Conservation (phyloP, 2,329 filamentous ascomycete species). For the Monosporascus sp. region DNA sequence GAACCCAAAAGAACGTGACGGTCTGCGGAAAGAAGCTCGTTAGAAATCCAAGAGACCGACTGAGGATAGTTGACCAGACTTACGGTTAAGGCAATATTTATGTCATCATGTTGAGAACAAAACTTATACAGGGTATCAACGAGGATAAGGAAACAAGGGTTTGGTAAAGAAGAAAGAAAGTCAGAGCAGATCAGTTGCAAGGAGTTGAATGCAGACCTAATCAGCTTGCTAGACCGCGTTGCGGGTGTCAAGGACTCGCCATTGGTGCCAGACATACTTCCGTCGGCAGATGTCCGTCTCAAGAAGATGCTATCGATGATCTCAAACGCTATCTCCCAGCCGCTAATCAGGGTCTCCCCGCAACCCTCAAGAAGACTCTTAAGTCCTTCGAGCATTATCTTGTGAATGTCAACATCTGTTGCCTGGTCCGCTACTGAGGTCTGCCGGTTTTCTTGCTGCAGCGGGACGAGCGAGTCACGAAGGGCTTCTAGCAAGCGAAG, state of each 20-base stretch:
- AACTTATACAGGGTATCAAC: slow-evolving; percentile 88
- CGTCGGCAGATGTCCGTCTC: slow-evolving; percentile 29
- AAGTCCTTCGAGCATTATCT: slow-evolving; percentile 71
- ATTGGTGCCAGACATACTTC: slow-evolving; percentile 26
- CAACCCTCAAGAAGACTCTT: slow-evolving; percentile 82
- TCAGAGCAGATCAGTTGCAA: slow-evolving; percentile 92
- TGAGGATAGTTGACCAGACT: slow-evolving; percentile 21
- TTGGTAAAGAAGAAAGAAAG: slow-evolving; percentile 71
- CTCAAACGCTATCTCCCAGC: slow-evolving; percentile 82
- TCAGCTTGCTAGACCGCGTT: slow-evolving; percentile 66
- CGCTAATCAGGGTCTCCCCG: slow-evolving; percentile 75
- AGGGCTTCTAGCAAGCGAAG: slow-evolving; percentile 66
- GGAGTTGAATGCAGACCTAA: slow-evolving; percentile 82
- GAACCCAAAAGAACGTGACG: slow-evolving; percentile 92
- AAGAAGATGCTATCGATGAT: slow-evolving; percentile 81
- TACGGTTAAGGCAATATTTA: slow-evolving; percentile 92
- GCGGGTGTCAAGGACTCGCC: slow-evolving; percentile 33
- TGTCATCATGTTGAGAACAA: slow-evolving; percentile 80
- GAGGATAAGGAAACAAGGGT: slow-evolving; percentile 68
- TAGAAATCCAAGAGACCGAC: neutral
- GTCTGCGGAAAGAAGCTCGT: slow-evolving; percentile 46
- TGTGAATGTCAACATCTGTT: slow-evolving; percentile 75
- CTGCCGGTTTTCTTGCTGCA: slow-evolving; percentile 51
- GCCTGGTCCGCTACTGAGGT: slow-evolving; percentile 54
- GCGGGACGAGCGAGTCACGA: slow-evolving; percentile 52